phyloP scores from a whole-genome alignment of 1,284 basidiomycete species.

The Tranzscheliella williamsii region DNA sequence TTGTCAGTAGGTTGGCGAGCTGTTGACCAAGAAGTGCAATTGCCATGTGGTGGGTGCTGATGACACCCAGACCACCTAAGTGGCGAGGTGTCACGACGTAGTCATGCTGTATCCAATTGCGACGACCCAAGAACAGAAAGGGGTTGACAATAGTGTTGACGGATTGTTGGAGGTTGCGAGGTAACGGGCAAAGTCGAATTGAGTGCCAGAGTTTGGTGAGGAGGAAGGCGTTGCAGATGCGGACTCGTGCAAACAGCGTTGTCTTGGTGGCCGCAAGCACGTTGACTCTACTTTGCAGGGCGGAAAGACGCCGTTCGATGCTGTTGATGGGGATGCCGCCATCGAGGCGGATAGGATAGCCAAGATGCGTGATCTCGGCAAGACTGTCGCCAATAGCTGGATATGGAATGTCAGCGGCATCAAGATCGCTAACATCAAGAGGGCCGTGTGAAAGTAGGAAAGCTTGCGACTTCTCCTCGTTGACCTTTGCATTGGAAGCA shows the following conservation, averaged over 20 bases:
- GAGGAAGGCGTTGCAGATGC: constrained; percentile 5
- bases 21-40: constrained; percentile 1
- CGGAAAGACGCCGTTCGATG: not conserved
- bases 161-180: not conserved
- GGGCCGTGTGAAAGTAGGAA: not conserved
- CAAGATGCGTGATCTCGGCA: not conserved
- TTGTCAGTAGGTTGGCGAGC: not conserved
- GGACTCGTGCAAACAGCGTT: not conserved
- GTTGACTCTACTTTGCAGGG: not conserved
- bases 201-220: constrained; percentile 4
- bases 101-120: not conserved
- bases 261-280: not conserved
- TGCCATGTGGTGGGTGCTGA: not conserved
- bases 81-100: not conserved
- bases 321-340: not conserved
- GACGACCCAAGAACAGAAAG: not conserved
- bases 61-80: constrained; percentile 1
- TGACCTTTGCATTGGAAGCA: constrained; percentile 1
- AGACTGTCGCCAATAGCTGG: not conserved
- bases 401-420: constrained; percentile 1
- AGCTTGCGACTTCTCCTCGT: constrained; percentile 2
- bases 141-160: not conserved
- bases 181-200: constrained; percentile 2
- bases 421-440: not conserved
- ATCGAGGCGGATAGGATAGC: constrained; percentile 3